Evolutionary conservation across 2,329 filamentous ascomycete species (phyloP), one percentile per base, ranked within the genome.

Genomic region (Westerdykella ornata): DNA sequence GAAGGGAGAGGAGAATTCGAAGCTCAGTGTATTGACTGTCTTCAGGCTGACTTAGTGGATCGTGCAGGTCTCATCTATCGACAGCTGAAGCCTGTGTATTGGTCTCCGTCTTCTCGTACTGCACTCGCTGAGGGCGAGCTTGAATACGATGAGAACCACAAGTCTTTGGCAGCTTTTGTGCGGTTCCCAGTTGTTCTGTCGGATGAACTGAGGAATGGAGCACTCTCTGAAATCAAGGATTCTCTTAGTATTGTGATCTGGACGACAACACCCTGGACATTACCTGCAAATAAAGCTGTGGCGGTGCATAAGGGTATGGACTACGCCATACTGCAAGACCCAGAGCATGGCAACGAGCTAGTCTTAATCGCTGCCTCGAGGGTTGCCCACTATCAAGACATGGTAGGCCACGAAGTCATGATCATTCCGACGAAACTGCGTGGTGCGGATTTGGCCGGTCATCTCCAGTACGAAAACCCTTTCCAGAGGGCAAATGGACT

Each of bases 261-360:
- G 92, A 98, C 92, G 2, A 98, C 92, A 0, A 98, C 92, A 1
- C 92, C 92, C 0, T 98, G 92, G 92, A 98, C 92, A 0, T 72
- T 98, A 4, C 90, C 92, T 0, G 89, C 90, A 2, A 98, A 98
- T 62, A 81, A 80, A 59, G 89, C 87, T 0, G 88, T 98, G 61
- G 89, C 88, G 2, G 76, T 97, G 28, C 81, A 88, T 54, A 71
- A 77, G 5, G 80, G 85, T 30, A 68, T 97, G 46, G 71, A 80
- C 33, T 98, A 97, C 62, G 73, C 74, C 3, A 66, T 94, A 15
- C 70, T 94, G 29, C 70, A 74, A 17, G 56, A 65, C 20, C 34
- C 48, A 5, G 45, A 44, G n/a, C 47, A 52, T 3, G 44, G 42
- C 2, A 39, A 81, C 49, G 79, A 76, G 8, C 67, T 80, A 14